Conservation (phyloP, 768 basidiomycete species). For the Termitomyces sp. region DNA sequence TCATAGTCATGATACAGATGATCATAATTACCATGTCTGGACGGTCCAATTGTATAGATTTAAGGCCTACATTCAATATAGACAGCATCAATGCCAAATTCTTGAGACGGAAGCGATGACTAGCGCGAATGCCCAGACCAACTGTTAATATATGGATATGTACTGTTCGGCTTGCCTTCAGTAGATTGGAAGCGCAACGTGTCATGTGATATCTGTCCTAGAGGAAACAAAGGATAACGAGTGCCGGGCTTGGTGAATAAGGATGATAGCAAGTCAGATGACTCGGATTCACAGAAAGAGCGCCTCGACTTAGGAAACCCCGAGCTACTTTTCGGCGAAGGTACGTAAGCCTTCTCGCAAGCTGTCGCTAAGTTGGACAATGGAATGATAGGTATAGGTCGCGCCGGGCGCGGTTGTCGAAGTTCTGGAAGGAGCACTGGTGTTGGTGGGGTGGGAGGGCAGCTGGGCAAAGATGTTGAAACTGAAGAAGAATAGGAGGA, state of each 20-base stretch:
- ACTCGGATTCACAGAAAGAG: background rate
- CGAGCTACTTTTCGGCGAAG: background rate
- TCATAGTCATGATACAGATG: background rate
- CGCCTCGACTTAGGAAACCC: background rate
- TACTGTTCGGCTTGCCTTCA: background rate
- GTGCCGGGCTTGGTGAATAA: conserved; percentile 14
- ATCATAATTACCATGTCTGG: background rate
- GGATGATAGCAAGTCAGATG: conserved; percentile 12
- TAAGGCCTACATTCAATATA: background rate
- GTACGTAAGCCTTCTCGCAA: conserved; percentile 22
- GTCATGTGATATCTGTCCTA: background rate
- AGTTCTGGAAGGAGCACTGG: conserved; percentile 19
- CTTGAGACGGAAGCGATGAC: background rate
- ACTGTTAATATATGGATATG: background rate
- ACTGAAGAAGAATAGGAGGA: conserved; percentile 15
- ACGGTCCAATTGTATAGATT: background rate
- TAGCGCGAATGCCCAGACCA: conserved; percentile 1
- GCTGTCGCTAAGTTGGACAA: conserved; percentile 35
- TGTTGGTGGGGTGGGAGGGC: conserved; percentile 17
- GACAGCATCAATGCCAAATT: background rate
- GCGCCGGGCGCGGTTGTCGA: conserved; percentile 41
- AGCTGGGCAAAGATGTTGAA: conserved; percentile 7
- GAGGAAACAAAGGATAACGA: conserved; percentile 4
- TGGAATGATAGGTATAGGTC: conserved; percentile 39
- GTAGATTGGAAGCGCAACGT: background rate